Base-by-base conservation (phyloP, 805 yeast species). In the Wickerhamiella spandovensis region DNA sequence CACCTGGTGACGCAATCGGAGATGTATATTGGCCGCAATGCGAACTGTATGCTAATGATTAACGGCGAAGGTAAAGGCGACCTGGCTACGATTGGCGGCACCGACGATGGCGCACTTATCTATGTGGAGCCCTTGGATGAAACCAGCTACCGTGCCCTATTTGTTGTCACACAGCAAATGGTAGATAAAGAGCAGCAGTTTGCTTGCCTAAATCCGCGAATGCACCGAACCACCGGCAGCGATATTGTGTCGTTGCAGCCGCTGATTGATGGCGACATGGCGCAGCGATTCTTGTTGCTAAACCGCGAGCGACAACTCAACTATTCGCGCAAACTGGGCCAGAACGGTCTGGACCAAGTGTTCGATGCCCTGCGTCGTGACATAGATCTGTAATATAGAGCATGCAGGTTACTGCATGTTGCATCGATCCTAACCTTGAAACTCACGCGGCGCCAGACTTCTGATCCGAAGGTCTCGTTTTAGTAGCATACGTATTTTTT, bases 91-190 rank as follows among this genome's bases (percentile, higher is more conserved):
- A 64, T 90, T 47, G 95, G 90, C 2, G 79, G 81, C 1, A 79
- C 82, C 15, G 68, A 72, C 1, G 95, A 89, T 59, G 98, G 98
- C 0, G 80, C 89, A 0, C 64, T 92, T 37, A 80, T 78, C 58
- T 75, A 77, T 47, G 77, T 92, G 7, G 70, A 77, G 20, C 97
- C 97, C 0, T 68, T 88, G 12, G 69, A 75, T 41, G 97, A 92
- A 61, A 67, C 77, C 2, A 72, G 78, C 12, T 92, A 87, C 66
- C 75, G 96, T 64, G 72, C 94, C 51, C 71, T 92, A 61, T 85
- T 84, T 60, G 81, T 87, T 35, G 69, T 90, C 20, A 97, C 89
- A 62, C 95, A 88, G 64, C 96, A 88, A 58, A 67, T 92, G 47
- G 74, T 75, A 37, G 96, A 89, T 50, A 84, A 84, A 56, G 84